These are phyloP conservation scores for Cytospora leucostoma DNA, from an alignment of 2,329 filamentous ascomycete genomes.

Conservation along the genomic window DNA sequence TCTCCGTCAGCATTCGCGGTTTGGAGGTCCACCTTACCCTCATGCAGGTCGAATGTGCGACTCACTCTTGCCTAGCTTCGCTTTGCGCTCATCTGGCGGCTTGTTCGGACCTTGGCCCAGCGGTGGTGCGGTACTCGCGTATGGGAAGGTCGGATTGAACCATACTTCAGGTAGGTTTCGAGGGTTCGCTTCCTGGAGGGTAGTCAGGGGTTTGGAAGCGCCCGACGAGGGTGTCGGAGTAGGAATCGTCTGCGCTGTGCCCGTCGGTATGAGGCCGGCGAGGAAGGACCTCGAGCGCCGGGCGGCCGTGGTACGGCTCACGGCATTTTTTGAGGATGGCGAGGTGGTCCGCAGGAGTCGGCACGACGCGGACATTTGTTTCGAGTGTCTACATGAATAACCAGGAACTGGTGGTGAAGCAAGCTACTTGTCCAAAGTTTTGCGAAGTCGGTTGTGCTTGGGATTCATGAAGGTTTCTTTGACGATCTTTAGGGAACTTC, in stretches of 20 bases:
- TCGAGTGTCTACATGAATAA: conserved; percentile 31
- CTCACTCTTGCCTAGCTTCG: conserved; percentile 65
- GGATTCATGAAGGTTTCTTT: background rate
- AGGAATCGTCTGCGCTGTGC: conserved; percentile 21
- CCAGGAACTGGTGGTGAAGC: background rate
- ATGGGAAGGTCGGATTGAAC: conserved; percentile 45
- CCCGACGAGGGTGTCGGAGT: conserved; percentile 21
- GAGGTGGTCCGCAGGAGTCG: conserved; percentile 36
- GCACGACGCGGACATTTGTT: conserved; percentile 40
- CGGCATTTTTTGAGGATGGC: conserved; percentile 30
- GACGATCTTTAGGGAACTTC: background rate
- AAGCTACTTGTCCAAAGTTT: background rate
- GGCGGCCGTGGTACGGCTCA: conserved; percentile 32
- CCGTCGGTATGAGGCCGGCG: conserved; percentile 19
- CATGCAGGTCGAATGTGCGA: conserved; percentile 14
- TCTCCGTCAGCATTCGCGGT: conserved; percentile 1
- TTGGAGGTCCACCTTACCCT: background rate
- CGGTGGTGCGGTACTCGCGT: conserved; percentile 31
- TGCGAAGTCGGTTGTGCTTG: background rate
- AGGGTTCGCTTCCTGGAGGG: conserved; percentile 31
- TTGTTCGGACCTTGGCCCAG: conserved; percentile 35
- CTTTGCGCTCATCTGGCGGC: conserved; percentile 56
- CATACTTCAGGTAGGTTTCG: conserved; percentile 43
- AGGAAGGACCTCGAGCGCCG: conserved; percentile 32
- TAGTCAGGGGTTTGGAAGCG: conserved; percentile 27